A percentile compares a stretch with the other conserved stretches of the same genome.
Conservation (phyloP, 2,329 filamentous ascomycete genomes). For the Pseudogymnoascus sp. region DNA sequence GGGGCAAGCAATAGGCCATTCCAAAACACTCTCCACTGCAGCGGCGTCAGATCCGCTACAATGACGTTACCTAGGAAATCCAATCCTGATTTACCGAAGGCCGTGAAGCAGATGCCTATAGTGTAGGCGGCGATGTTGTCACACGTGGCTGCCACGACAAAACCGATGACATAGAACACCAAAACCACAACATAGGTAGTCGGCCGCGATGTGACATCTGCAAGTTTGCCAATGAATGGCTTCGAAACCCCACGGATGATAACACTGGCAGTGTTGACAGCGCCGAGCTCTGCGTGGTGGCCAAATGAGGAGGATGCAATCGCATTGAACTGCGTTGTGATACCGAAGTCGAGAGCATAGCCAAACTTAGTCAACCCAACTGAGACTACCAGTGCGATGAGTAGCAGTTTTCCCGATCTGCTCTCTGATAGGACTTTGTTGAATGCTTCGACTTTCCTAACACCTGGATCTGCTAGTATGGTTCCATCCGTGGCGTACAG, state of each 20-base stretch:
- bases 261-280: conserved; percentile 1
- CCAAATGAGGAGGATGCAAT: background rate
- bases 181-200: conserved; percentile 36
- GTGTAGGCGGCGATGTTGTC: background rate
- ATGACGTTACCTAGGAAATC: background rate
- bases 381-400: background rate
- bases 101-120: background rate
- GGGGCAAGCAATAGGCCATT: background rate
- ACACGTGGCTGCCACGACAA: conserved; percentile 21
- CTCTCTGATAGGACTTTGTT: background rate
- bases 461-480: background rate
- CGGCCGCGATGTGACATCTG: conserved; percentile 21
- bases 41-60: background rate
- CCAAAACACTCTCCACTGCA: background rate
- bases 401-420: background rate
- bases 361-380: background rate
- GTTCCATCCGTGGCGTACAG: background rate
- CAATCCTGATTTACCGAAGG: background rate
- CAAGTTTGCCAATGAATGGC: conserved; percentile 28
- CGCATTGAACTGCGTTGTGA: background rate
- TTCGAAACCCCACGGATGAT: background rate
- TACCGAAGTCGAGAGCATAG: background rate
- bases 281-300: background rate
- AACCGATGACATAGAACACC: conserved; percentile 35
- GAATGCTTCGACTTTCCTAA: background rate